Evolutionary conservation across 176 grass and related monocot genomes (phyloP), one percentile per base, ranked within the genome.

Genomic region (barley (Hordeum vulgare)): DNA sequence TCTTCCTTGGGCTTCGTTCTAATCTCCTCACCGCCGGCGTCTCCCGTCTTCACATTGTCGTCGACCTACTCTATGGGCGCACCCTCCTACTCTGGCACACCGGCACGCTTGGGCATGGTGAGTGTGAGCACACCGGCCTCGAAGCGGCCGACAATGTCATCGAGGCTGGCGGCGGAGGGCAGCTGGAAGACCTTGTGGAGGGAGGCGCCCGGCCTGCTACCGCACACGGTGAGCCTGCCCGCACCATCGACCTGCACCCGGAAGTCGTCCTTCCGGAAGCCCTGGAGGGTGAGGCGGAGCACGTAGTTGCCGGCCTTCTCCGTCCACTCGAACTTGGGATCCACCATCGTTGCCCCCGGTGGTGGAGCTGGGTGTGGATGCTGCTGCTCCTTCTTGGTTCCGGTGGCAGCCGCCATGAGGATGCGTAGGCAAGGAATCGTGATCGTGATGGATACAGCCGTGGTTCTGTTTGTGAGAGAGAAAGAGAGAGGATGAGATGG

Each of bases 191-290:
- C 83, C 73, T 81, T 75, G 34, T 82, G 57, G 21, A 90, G 80
- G n/a, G n/a, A 5, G 26, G 49, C 44, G 80, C 37, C 84, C 74
- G 59, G 24, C 24, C 11, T 29, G 11, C 26, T 15, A 25, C 90
- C 77, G 74, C 67, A 78, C 34, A 97, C 83, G 71, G 80, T 80
- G 58, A 97, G 63, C 53, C 88, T 88, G 15, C 87, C 88, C 18
- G 82, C 40, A 80, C 47, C 11, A 77, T 92, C 88, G 11, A 92
- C 29, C 41, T 86, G 83, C 20, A 97, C 90, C 80, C 62, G 71
- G 77, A 97, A 84, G 75, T 94, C 88, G 77, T 92, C 86, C 57
- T 88, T 87, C 47, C 28, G 83, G 80, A 92, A 90, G 49, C 17
- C 49, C 15, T 5, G 5, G 5, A 53, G 49, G 49, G 49, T 53